Percentiles rank a stretch among this genome's conserved stretches.
These are phyloP conservation scores for Calocybe gambosa DNA, from an alignment of 1,284 basidiomycete genomes.

Conservation along the genomic window DNA sequence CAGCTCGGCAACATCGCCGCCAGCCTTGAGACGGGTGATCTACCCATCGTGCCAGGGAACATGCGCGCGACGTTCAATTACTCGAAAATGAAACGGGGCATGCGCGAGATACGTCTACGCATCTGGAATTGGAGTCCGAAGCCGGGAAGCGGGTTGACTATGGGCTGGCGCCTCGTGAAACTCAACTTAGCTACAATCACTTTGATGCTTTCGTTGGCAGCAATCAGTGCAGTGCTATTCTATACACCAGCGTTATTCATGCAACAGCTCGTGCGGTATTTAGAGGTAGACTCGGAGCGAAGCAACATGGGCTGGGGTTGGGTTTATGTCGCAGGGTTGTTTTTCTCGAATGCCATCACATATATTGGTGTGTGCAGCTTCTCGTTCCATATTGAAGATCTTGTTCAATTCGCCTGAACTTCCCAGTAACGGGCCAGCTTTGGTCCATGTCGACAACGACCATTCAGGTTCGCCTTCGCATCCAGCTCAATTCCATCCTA, in stretches of 20 bases:
- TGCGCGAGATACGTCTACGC: conserved; percentile 36
- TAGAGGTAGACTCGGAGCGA: conserved; percentile 57
- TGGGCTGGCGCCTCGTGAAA: conserved; percentile 51
- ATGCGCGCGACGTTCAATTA: conserved; percentile 66
- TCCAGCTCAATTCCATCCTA: conserved; percentile 82
- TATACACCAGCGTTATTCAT: conserved; percentile 79
- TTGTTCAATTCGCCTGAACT: background rate
- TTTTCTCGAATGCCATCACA: conserved; percentile 55
- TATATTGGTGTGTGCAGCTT: conserved; percentile 40
- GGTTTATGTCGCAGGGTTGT: conserved; percentile 67
- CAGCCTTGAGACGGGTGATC: conserved; percentile 78
- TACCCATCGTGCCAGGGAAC: conserved; percentile 69
- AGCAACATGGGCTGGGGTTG: conserved; percentile 63
- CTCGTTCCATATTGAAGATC: conserved; percentile 8
- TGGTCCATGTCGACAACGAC: conserved; percentile 72
- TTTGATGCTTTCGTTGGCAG: conserved; percentile 51
- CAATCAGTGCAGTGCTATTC: conserved; percentile 60
- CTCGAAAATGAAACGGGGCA: conserved; percentile 39
- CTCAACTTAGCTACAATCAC: conserved; percentile 42
- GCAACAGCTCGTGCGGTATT: conserved; percentile 62
- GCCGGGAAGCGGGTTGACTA: conserved; percentile 57
- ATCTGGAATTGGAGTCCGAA: conserved; percentile 41
- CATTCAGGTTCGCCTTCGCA: conserved; percentile 65
- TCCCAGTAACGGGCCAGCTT: conserved; percentile 45
- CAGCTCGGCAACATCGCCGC: conserved; percentile 70